These are phyloP conservation scores for Penicillium thymicola DNA, from an alignment of 2,329 filamentous ascomycete genomes.

Conservation along the genomic window DNA sequence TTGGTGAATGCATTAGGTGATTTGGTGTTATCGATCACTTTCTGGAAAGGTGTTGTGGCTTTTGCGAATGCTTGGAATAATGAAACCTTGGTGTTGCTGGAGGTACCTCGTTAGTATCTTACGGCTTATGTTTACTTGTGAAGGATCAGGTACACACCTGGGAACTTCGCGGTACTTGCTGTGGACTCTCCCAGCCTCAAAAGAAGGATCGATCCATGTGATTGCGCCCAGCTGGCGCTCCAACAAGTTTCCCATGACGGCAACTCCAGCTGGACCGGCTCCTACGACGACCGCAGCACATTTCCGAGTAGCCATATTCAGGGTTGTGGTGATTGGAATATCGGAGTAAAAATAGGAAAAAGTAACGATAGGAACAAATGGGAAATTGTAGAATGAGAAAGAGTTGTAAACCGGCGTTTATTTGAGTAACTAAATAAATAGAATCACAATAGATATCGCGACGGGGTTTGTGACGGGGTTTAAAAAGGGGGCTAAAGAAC, in stretches of 20 bases:
- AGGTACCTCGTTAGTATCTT: neutral
- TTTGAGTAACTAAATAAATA: constrained; percentile 22
- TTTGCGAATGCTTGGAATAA: constrained; percentile 58
- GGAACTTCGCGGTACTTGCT: constrained; percentile 60
- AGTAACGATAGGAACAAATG: neutral
- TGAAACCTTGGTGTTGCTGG: constrained; percentile 59
- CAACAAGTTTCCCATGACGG: constrained; percentile 59
- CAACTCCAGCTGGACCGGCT: constrained; percentile 58
- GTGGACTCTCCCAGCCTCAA: constrained; percentile 53
- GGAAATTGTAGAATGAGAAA: neutral
- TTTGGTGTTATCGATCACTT: constrained; percentile 48
- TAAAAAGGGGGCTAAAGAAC: constrained; percentile 18
- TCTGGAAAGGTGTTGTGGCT: constrained; percentile 51
- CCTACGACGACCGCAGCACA: constrained; percentile 59
- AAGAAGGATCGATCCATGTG: constrained; percentile 58
- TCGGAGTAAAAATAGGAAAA: neutral
- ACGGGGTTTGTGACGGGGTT: neutral
- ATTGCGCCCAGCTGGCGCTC: constrained; percentile 53
- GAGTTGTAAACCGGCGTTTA: neutral
- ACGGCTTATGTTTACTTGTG: neutral
- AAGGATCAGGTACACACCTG: constrained; percentile 33
- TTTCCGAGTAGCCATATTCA: constrained; percentile 29
- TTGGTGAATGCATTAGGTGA: constrained; percentile 54
- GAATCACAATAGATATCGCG: constrained; percentile 2
- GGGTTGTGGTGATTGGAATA: neutral